Evolutionary conservation across 768 basidiomycete species (phyloP), one percentile per base, ranked within the genome.

Genomic region (Flagelloscypha sp.): DNA sequence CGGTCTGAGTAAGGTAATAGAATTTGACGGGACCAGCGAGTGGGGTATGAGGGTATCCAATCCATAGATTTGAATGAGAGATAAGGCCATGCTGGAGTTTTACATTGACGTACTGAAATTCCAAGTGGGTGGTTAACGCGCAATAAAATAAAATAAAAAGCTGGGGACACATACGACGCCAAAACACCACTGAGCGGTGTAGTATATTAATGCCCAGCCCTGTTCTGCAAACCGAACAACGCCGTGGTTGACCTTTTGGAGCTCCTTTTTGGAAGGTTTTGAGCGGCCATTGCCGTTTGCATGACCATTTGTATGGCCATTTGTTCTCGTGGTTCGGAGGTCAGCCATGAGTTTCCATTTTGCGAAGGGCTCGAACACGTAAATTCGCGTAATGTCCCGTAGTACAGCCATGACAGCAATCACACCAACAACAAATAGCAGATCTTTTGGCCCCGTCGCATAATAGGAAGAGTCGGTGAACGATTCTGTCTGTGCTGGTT

Each of bases 151-250:
- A 34, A 28, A 25, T 34, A 16, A 43, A 43, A 37, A 43, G 36
- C 35, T 36, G 41, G 15, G 25, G 9, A 33, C n/a, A 79, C 92
- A 58, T 53, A 94, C 94, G 45, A 88, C 46, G 19, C 94, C 94
- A 54, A 78, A 77, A 15, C 57, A 57, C 72, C 84, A 94, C 46
- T 80, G 84, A 2, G 74, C 37, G 25, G 74, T 62, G 52, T 86
- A 90, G 57, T 94, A 98, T 32, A 87, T 57, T 29, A 79, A 68
- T 23, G 76, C 77, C 87, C 90, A 98, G 38, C 89, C 85, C 60
- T 99, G 95, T 56, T 99, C 95, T 3, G 89, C 87, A 52, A 98
- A 98, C 48, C 95, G 69, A 29, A 85, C 55, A 27, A 90, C 79
- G 42, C 76, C 79, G 50, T 82, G 68, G 40, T 81, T 74, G 40